A percentile compares a stretch with the other conserved stretches of the same genome.
These are phyloP conservation scores for Ambrosia hybrid DNA, from an alignment of 140 eudicot genomes.

Conservation along the genomic window DNA sequence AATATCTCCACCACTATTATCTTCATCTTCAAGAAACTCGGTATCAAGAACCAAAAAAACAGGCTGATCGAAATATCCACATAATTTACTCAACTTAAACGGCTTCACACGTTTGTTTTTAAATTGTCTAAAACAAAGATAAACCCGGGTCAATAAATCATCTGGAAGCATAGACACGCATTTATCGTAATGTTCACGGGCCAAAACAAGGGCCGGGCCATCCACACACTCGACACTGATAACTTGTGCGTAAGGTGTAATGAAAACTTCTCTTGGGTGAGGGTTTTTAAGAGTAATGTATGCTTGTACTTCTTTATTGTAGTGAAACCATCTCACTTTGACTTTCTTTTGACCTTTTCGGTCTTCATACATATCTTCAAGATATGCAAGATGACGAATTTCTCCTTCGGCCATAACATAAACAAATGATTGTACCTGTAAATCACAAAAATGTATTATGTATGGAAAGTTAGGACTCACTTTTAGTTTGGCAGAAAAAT, in stretches of 20 bases:
- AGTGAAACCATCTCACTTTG: constrained; percentile 98
- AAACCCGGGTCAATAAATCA: constrained; percentile 59
- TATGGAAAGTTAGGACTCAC: not conserved
- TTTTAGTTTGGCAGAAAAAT: not conserved
- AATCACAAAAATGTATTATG: not conserved
- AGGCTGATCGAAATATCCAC: constrained; percentile 83
- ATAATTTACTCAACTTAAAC: constrained; percentile 73
- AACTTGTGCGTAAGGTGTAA: constrained; percentile 92
- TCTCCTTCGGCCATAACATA: constrained; percentile 95
- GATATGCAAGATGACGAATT: constrained; percentile 75
- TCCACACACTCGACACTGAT: constrained; percentile 96
- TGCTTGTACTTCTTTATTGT: constrained; percentile 72
- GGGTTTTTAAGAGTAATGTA: constrained; percentile 63
- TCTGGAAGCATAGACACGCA: constrained; percentile 56
- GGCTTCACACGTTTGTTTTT: constrained; percentile 76
- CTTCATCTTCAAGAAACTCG: constrained; percentile 54
- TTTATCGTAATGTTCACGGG: constrained; percentile 87
- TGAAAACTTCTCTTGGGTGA: constrained; percentile 88
- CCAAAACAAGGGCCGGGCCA: constrained; percentile 86
- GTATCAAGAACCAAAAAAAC: constrained; percentile 66
- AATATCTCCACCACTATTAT: constrained; percentile 43
- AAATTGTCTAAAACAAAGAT: constrained; percentile 78
- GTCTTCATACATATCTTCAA: constrained; percentile 97
- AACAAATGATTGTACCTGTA: constrained; percentile 88
- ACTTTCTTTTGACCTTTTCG: constrained; percentile 86